A percentile compares a stretch with the other conserved stretches of the same genome.
Evolutionary conservation across 1,139 yeast genomes (phyloP).

Genomic region (Candida sanyaensis): DNA sequence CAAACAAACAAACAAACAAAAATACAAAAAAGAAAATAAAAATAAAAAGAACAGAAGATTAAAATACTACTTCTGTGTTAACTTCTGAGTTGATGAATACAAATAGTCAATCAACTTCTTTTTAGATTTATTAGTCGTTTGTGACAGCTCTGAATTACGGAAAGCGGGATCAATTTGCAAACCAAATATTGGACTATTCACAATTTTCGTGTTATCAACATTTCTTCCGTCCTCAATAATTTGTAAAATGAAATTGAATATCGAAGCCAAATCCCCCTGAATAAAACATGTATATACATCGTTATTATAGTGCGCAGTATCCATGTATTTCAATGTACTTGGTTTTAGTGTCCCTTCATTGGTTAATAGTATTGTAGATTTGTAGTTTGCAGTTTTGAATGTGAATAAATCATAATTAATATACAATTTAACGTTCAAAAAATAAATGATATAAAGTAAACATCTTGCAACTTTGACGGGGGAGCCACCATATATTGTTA

Average conservation of each 20-base stretch:
- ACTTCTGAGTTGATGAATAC: constrained; percentile 8
- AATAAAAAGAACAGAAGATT: too few species aligned
- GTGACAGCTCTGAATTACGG: constrained; percentile 22
- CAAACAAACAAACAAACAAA: not conserved
- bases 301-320: constrained; percentile 10
- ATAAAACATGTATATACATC: constrained; percentile 14
- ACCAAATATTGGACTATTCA: constrained; percentile 23
- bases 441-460: constrained; percentile 23
- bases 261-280: constrained; percentile 23
- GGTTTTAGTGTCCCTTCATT: not conserved
- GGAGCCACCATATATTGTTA: constrained; percentile 28
- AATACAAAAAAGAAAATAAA: too few species aligned
- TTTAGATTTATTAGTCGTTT: constrained; percentile 15
- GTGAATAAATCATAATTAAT: constrained; percentile 24
- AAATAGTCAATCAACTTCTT: constrained; percentile 16
- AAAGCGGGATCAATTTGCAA: constrained; percentile 29
- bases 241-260: constrained; percentile 15
- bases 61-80: not conserved
- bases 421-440: constrained; percentile 26
- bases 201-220: constrained; percentile 18
- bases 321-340: constrained; percentile 13
- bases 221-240: constrained; percentile 8
- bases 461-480: constrained; percentile 21
- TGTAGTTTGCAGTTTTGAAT: constrained; percentile 33
- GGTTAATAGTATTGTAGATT: constrained; percentile 13